These are phyloP conservation scores for Trifolium pratense DNA, from an alignment of 306 rosid genomes.

Conservation along the genomic window DNA sequence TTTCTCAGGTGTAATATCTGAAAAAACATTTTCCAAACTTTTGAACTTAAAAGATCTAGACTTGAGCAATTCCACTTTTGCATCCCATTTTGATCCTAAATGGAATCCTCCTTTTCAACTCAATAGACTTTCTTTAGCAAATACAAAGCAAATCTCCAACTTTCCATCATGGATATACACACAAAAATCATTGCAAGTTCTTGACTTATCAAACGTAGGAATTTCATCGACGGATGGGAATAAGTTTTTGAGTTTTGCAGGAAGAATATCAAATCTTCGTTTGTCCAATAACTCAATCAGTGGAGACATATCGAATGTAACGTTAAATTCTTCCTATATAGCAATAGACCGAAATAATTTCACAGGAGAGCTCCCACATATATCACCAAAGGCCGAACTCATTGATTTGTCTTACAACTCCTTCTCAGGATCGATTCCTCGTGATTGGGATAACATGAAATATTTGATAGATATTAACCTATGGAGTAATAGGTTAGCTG, in stretches of 20 bases:
- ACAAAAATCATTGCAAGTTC: background rate
- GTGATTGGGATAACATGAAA: background rate
- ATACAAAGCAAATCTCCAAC: background rate
- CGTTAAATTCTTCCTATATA: background rate
- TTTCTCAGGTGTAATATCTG: too few relatives aligned
- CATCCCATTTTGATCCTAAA: too few relatives aligned
- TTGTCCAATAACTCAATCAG: constrained; percentile 1
- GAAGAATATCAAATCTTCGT: background rate
- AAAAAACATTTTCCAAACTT: too few relatives aligned
- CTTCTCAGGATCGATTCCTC: constrained; percentile 9
- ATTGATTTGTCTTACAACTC: background rate
- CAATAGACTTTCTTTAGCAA: background rate
- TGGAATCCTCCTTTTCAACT: constrained; percentile 3
- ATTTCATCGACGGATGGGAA: background rate
- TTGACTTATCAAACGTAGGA: background rate
- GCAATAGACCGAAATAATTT: background rate
- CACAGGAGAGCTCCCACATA: background rate
- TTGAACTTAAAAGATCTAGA: too few relatives aligned
- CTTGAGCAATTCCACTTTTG: too few relatives aligned
- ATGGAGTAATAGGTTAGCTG: background rate
- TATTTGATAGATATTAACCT: constrained; percentile 3
- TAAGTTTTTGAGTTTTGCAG: background rate
- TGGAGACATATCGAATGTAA: background rate
- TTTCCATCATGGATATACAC: constrained; percentile 29
- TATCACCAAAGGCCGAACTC: background rate